Conservation (phyloP, 441 rosid genomes). For the Caryocar brasiliense region DNA sequence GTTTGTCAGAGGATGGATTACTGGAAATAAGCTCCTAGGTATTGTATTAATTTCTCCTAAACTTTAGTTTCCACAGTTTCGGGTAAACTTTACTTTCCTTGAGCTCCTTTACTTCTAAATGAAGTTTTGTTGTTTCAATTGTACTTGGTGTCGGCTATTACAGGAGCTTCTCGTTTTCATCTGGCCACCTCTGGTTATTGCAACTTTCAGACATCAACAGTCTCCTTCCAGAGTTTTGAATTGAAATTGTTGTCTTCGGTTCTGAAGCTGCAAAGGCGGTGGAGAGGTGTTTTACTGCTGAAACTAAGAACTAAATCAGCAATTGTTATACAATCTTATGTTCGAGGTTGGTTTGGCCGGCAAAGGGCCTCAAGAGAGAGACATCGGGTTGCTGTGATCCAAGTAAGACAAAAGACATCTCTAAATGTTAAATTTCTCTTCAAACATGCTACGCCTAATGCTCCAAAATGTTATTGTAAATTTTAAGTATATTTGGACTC, state of each 20-base stretch:
- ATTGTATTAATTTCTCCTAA: conserved; percentile 10
- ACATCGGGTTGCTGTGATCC: conserved; percentile 39
- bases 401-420: conserved; percentile 39
- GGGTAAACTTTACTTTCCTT: neutral
- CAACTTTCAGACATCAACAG: conserved; percentile 14
- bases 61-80: neutral
- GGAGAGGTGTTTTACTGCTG: conserved; percentile 44
- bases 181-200: conserved; percentile 8
- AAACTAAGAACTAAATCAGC: conserved; percentile 43
- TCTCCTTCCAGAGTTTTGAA: conserved; percentile 21
- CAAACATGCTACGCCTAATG: too few relatives aligned
- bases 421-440: too few relatives aligned
- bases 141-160: conserved; percentile 6
- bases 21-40: conserved; percentile 58
- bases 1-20: too few relatives aligned
- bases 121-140: neutral
- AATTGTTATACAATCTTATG: conserved; percentile 43
- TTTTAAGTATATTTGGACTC: too few relatives aligned
- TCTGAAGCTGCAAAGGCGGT: conserved; percentile 72
- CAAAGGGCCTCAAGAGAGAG: conserved; percentile 32
- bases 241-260: conserved; percentile 23
- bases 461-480: too few relatives aligned
- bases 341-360: conserved; percentile 56
- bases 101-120: neutral
- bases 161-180: conserved; percentile 36